Evolutionary conservation across 148 eudicot genomes (phyloP), one percentile per base, ranked within the genome.

Genomic region (Rhododendron vialii): DNA sequence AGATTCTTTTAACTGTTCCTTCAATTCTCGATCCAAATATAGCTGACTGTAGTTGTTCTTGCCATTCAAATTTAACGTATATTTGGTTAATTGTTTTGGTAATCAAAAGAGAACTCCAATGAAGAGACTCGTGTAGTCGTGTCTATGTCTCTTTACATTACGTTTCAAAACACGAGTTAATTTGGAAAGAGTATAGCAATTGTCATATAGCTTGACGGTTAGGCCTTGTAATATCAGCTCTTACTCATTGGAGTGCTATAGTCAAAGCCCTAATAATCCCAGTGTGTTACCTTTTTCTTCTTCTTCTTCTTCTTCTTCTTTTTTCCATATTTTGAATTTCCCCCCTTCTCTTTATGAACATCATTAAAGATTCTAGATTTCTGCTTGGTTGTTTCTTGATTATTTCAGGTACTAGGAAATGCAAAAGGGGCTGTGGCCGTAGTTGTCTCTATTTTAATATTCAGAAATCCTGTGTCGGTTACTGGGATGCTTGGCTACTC

Each of bases 341-440:
- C 10, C 28, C 55, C 36, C 15, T 51, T 43, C 30, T 69, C 83
- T 75, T 18, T 26, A 15, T 18, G 69, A n/a, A 50, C 33, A 84
- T 10, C 69, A 35, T 35, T 20, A 35, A 57, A 78, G 41, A 45
- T 85, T 45, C n/a, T 82, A n/a, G 47, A 14, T 24, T 48, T 50
- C 5, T 55, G 26, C 67, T 73, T 85, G 50, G 20, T 83, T 17
- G 45, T 45, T 78, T 20, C 47, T 75, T 85, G 82, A 41, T 63
- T 82, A 26, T 85, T 82, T 38, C 91, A 96, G 98, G 98, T 96
- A 36, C 93, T 96, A 61, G 98, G 98, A 86, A 96, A 96, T 81
- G 98, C 98, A 55, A 96, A 96, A 91, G 98, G 98, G 17, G 98
- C 98, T 4, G 98, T 96, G 61, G 98, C 98, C 24, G 98, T 96